Evolutionary conservation across 495 filamentous ascomycete genomes (phyloP).

Genomic region (Xeromyces bisporus): DNA sequence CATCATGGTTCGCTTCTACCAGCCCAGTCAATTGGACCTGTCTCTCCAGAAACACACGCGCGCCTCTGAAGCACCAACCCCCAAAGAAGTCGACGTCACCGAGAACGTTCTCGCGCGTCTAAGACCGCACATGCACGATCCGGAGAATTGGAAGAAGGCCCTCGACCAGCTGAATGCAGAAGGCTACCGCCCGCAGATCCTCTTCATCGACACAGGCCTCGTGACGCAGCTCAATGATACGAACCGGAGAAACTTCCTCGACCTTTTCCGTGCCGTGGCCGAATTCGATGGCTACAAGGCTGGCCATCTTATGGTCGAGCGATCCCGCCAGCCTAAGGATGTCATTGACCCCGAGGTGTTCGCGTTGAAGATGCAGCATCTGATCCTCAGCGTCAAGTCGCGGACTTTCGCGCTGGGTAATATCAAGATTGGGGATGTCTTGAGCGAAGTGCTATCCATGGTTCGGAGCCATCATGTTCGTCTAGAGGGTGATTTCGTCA

Average conservation of each 20-base stretch:
- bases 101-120: slow-evolving; percentile 69
- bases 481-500: slow-evolving; percentile 95
- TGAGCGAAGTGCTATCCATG: slow-evolving; percentile 82
- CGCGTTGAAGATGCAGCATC: slow-evolving; percentile 88
- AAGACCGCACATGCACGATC: slow-evolving; percentile 48
- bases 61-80: slow-evolving; percentile 33
- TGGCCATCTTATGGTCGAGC: slow-evolving; percentile 88
- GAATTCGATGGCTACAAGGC: slow-evolving; percentile 96
- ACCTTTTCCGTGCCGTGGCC: slow-evolving; percentile 87
- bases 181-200: slow-evolving; percentile 82
- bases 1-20: slow-evolving; percentile 99
- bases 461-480: slow-evolving; percentile 86
- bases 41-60: slow-evolving; percentile 35
- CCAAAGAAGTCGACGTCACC: slow-evolving; percentile 53
- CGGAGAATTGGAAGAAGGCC: slow-evolving; percentile 51
- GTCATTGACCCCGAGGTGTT: slow-evolving; percentile 83
- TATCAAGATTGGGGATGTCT: slow-evolving; percentile 88
- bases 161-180: slow-evolving; percentile 69
- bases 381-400: slow-evolving; percentile 78
- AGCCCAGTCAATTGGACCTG: slow-evolving; percentile 53
- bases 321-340: slow-evolving; percentile 75
- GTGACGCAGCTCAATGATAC: slow-evolving; percentile 80
- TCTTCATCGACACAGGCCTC: slow-evolving; percentile 95
- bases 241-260: slow-evolving; percentile 85
- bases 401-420: slow-evolving; percentile 83